Evolutionary conservation across 306 rosid species (phyloP).

Genomic region (Macrotyloma uniflorum): DNA sequence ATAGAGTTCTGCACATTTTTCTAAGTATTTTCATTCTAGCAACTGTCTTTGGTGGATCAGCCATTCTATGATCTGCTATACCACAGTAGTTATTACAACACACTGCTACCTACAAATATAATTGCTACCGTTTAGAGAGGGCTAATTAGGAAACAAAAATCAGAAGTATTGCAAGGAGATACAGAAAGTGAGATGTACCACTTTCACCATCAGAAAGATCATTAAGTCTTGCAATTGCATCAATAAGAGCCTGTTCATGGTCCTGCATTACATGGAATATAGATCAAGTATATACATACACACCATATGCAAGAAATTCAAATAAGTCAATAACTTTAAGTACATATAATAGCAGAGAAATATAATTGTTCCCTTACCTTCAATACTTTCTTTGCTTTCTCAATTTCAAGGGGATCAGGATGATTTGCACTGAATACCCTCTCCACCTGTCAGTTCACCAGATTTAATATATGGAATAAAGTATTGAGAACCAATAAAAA

Average conservation of each 20-base stretch:
- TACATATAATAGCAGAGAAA: background rate
- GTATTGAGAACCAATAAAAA: background rate
- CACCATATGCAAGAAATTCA: constrained; percentile 4
- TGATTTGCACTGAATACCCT: constrained; percentile 81
- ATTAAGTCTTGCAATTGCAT: constrained; percentile 76
- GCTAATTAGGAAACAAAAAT: constrained; percentile 22
- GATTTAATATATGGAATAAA: background rate
- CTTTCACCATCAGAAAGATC: constrained; percentile 88
- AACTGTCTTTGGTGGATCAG: background rate
- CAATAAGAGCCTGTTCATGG: constrained; percentile 88
- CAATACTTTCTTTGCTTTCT: constrained; percentile 88
- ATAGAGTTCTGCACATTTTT: background rate
- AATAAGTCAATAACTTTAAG: background rate
- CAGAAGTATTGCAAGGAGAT: constrained; percentile 1
- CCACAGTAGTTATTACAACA: background rate
- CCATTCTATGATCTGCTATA: background rate
- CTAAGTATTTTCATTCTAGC: background rate
- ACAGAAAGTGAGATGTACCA: constrained; percentile 54
- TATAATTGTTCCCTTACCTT: constrained; percentile 54
- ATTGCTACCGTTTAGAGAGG: constrained; percentile 3
- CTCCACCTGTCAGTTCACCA: constrained; percentile 68
- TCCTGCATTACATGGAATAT: constrained; percentile 56
- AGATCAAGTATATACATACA: constrained; percentile 22
- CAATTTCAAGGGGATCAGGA: constrained; percentile 89
- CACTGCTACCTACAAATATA: background rate